Evolutionary conservation across 176 grass and related monocot genomes (phyloP).

Genomic region (Themeda triandra): DNA sequence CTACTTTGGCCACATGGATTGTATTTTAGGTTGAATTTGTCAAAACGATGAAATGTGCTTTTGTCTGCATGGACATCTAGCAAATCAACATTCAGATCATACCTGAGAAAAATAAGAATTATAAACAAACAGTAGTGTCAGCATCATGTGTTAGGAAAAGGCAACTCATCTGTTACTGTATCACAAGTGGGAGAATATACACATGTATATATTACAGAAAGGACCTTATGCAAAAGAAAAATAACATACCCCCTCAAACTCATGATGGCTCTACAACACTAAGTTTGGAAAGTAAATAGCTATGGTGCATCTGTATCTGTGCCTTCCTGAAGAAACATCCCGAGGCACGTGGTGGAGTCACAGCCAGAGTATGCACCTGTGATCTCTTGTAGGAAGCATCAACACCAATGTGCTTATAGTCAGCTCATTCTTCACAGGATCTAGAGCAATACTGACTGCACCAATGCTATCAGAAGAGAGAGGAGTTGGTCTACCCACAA

Average conservation of each 20-base stretch:
- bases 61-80: conserved; percentile 99
- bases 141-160: background rate
- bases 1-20: conserved; percentile 99
- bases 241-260: background rate
- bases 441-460: background rate
- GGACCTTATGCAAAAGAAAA: background rate
- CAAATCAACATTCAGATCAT: conserved; percentile 95
- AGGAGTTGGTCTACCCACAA: background rate
- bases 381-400: background rate
- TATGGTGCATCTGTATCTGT: background rate
- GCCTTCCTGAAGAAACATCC: background rate
- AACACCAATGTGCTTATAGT: background rate
- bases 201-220: background rate
- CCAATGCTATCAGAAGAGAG: background rate
- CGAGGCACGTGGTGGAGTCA: background rate
- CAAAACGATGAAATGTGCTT: conserved; percentile 99
- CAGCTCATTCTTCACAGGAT: background rate
- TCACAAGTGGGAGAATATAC: background rate
- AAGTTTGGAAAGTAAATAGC: background rate
- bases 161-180: background rate
- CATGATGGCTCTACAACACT: background rate
- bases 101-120: conserved; percentile 55
- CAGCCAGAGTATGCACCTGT: background rate
- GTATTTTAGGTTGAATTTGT: conserved; percentile 99
- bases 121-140: conserved; percentile 22